phyloP scores from a whole-genome alignment of 345 rosid genomes.

The Turritis glabra region DNA sequence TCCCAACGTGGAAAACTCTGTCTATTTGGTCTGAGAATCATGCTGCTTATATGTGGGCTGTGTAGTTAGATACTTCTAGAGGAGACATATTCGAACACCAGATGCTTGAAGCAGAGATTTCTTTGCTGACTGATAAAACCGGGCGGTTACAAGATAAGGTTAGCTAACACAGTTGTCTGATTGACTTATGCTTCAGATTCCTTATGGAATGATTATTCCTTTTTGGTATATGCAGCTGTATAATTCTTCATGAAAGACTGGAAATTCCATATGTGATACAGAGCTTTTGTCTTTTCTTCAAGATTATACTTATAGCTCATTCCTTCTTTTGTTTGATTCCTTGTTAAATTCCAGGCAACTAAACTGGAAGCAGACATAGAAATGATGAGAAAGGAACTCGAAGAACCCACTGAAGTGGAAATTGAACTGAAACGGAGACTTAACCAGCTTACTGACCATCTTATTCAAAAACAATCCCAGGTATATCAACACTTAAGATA shows the following conservation, averaged over 20 bases:
- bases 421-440: constrained; percentile 82
- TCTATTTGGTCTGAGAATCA: constrained; percentile 23
- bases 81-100: constrained; percentile 68
- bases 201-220: constrained; percentile 1
- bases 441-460: constrained; percentile 89
- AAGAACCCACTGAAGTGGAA: constrained; percentile 92
- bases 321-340: background rate
- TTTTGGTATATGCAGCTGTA: background rate
- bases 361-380: constrained; percentile 64
- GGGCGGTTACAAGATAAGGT: constrained; percentile 73
- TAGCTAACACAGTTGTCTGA: constrained; percentile 31
- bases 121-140: constrained; percentile 65
- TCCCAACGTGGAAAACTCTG: too few species aligned
- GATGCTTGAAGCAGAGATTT: constrained; percentile 76
- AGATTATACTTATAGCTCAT: background rate
- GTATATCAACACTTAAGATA: constrained; percentile 38
- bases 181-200: constrained; percentile 12
- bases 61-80: constrained; percentile 61
- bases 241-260: background rate
- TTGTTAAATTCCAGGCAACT: constrained; percentile 51
- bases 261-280: background rate
- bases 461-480: constrained; percentile 98
- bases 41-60: constrained; percentile 25
- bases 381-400: constrained; percentile 73
- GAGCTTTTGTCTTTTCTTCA: background rate